These are phyloP conservation scores for Hibiscus trionum DNA, from an alignment of 345 rosid species.

Conservation along the genomic window DNA sequence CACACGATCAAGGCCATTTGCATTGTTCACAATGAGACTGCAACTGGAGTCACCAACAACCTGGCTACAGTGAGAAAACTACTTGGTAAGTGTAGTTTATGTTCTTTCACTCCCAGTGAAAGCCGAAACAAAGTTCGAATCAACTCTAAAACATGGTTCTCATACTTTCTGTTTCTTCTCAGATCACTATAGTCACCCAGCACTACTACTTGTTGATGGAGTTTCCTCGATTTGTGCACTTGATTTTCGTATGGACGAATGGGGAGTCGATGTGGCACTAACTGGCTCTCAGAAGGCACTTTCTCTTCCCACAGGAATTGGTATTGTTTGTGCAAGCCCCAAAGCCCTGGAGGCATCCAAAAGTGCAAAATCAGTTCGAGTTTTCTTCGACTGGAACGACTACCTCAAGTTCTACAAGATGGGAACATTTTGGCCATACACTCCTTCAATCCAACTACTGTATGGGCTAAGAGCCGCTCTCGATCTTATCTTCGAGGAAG, in stretches of 20 bases:
- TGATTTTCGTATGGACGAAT: constrained; percentile 38
- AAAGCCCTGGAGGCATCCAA: constrained; percentile 90
- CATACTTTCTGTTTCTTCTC: constrained; percentile 4
- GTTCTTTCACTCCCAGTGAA: neutral
- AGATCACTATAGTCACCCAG: constrained; percentile 94
- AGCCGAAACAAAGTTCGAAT: neutral
- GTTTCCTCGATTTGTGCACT: constrained; percentile 96
- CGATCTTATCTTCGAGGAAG: constrained; percentile 91
- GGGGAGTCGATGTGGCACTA: constrained; percentile 75
- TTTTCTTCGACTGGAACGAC: constrained; percentile 95
- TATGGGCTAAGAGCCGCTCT: constrained; percentile 89
- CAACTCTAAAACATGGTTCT: neutral
- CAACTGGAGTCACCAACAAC: constrained; percentile 97
- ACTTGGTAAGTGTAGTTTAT: constrained; percentile 42
- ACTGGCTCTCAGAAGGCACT: constrained; percentile 99
- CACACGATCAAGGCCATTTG: constrained; percentile 93
- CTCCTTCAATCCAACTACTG: constrained; percentile 79
- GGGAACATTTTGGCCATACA: constrained; percentile 87
- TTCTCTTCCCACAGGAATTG: constrained; percentile 93
- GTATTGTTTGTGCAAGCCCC: constrained; percentile 91
- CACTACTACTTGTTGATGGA: constrained; percentile 87
- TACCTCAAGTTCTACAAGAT: constrained; percentile 80
- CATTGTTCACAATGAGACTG: constrained; percentile 97
- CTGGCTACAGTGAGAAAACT: constrained; percentile 75
- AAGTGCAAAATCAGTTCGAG: constrained; percentile 66